These are phyloP conservation scores for Syncephalis plumigaleata DNA, from an alignment of 371 early-diverging fungal species.

Conservation along the genomic window DNA sequence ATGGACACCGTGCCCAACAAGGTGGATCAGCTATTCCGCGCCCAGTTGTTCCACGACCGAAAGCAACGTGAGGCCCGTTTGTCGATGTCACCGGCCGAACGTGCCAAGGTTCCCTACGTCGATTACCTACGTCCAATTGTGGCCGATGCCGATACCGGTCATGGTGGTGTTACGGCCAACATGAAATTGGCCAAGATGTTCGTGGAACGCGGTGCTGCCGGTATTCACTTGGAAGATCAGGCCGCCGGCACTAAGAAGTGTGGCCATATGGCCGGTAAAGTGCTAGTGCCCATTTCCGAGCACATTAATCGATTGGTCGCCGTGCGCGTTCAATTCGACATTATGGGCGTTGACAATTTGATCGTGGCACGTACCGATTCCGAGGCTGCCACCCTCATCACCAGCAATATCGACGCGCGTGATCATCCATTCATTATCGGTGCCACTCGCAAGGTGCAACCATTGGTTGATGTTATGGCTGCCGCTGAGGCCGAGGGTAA, in stretches of 20 bases:
- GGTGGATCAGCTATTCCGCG: constrained; percentile 96
- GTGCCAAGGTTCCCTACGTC: constrained; percentile 51
- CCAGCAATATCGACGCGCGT: constrained; percentile 88
- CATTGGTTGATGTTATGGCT: constrained; percentile 60
- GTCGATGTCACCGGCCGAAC: constrained; percentile 39
- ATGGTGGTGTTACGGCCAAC: constrained; percentile 82
- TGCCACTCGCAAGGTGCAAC: constrained; percentile 46
- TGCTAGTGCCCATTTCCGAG: constrained; percentile 89
- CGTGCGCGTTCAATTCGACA: constrained; percentile 79
- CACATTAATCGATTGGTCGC: constrained; percentile 96
- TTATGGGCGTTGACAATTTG: constrained; percentile 93
- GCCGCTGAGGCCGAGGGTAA: constrained; percentile 62
- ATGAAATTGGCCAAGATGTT: constrained; percentile 90
- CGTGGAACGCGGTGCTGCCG: constrained; percentile 83
- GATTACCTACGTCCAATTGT: constrained; percentile 93
- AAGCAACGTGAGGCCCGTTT: constrained; percentile 87
- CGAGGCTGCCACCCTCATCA: constrained; percentile 92
- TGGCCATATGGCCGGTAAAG: constrained; percentile 98
- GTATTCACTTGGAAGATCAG: constrained; percentile 90
- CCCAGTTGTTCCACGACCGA: constrained; percentile 95
- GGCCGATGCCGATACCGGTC: constrained; percentile 97
- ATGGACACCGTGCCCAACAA: constrained; percentile 98
- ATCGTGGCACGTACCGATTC: constrained; percentile 94
- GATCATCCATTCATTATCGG: constrained; percentile 96
- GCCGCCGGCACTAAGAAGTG: constrained; percentile 95